Evolutionary conservation across 140 eudicot genomes (phyloP).

Genomic region (Flaveria floridana): DNA sequence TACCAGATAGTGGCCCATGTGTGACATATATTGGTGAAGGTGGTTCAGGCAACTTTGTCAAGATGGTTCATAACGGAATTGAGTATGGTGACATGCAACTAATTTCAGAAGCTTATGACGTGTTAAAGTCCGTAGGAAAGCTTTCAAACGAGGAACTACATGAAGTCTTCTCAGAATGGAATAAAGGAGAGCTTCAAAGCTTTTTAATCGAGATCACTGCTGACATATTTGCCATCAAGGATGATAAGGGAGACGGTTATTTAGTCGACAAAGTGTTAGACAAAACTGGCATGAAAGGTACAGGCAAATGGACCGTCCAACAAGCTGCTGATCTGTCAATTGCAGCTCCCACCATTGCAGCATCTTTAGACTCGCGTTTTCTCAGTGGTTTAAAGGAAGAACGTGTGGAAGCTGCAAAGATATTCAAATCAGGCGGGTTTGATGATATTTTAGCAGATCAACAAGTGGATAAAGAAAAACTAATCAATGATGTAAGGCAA

Average conservation of each 20-base stretch:
- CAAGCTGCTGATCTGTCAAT: constrained; percentile 64
- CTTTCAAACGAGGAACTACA: constrained; percentile 52
- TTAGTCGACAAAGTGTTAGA: constrained; percentile 64
- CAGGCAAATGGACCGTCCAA: constrained; percentile 68
- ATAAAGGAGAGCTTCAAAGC: constrained; percentile 60
- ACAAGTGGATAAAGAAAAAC: constrained; percentile 43
- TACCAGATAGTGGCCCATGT: constrained; percentile 63
- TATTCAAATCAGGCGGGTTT: constrained; percentile 52
- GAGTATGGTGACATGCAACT: constrained; percentile 74
- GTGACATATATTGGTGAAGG: constrained; percentile 65
- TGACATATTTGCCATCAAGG: constrained; percentile 56
- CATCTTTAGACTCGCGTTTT: constrained; percentile 60
- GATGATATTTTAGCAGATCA: constrained; percentile 44
- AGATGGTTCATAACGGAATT: constrained; percentile 65
- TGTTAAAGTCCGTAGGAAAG: constrained; percentile 54
- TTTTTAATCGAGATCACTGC: constrained; percentile 62
- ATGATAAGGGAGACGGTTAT: constrained; percentile 62
- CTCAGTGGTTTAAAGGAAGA: constrained; percentile 62
- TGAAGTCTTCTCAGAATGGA: constrained; percentile 55
- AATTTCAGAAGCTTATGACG: constrained; percentile 64
- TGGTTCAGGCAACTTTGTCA: constrained; percentile 51
- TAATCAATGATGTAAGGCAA: constrained; percentile 47
- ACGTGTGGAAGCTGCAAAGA: constrained; percentile 55
- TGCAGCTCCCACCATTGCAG: constrained; percentile 63
- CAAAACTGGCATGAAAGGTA: constrained; percentile 56